Conservation (phyloP, 192 early-diverging fungal species). For the Coemansia umbellata region DNA sequence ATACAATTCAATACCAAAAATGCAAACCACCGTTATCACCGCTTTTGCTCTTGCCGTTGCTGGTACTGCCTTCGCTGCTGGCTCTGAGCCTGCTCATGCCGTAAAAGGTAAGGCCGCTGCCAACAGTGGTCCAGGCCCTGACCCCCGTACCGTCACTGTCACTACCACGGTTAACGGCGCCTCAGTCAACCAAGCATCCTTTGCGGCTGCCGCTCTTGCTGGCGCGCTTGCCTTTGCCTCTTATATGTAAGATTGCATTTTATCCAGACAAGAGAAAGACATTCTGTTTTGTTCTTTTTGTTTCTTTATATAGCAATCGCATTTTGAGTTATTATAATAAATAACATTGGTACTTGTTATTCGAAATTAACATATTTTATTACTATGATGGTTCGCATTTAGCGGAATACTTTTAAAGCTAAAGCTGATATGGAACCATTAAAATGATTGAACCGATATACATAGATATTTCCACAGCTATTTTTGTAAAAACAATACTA, state of each 20-base stretch:
- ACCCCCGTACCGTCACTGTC: slow-evolving; percentile 43
- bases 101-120: slow-evolving; percentile 23
- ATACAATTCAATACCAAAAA: slow-evolving; percentile 5
- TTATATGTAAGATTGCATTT: slow-evolving; percentile 19
- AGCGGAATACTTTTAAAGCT: too few species aligned
- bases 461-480: too few species aligned
- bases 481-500: too few species aligned
- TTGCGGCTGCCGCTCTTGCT: slow-evolving; percentile 46
- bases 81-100: slow-evolving; percentile 21
- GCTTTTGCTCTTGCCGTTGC: slow-evolving; percentile 40
- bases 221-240: slow-evolving; percentile 46
- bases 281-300: neutral
- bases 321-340: too few species aligned
- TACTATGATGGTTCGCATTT: too few species aligned
- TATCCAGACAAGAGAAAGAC: neutral
- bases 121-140: slow-evolving; percentile 12
- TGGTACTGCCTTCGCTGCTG: slow-evolving; percentile 37
- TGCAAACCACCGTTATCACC: slow-evolving; percentile 39
- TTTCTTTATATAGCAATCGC: neutral
- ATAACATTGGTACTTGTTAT: too few species aligned
- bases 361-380: too few species aligned
- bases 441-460: too few species aligned
- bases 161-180: slow-evolving; percentile 42
- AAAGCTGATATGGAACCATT: too few species aligned
- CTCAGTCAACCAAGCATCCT: slow-evolving; percentile 28